These are phyloP conservation scores for Coemansia reversa DNA, from an alignment of 192 early-diverging fungal species.

Conservation along the genomic window DNA sequence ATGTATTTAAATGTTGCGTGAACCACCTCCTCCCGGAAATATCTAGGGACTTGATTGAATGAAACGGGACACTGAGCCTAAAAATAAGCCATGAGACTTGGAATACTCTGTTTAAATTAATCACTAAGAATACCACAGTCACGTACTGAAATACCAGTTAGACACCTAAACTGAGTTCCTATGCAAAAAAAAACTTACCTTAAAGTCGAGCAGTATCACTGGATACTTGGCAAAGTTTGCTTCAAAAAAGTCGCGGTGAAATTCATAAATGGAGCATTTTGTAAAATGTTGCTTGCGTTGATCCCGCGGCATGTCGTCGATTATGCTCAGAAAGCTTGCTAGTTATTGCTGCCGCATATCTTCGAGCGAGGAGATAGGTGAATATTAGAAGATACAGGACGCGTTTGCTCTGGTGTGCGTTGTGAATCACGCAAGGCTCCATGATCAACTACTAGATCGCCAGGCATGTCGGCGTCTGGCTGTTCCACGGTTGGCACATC, in stretches of 20 bases:
- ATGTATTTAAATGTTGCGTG: background rate
- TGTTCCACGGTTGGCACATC: too few relatives aligned
- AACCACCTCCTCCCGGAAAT: background rate
- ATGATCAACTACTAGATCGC: too few relatives aligned
- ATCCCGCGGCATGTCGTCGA: background rate
- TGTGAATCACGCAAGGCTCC: too few relatives aligned
- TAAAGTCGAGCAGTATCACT: slow-evolving; percentile 5
- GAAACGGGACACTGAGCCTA: background rate
- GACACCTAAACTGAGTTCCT: too few relatives aligned
- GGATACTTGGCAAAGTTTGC: slow-evolving; percentile 12
- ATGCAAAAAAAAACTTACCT: slow-evolving; percentile 3
- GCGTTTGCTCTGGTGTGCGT: too few relatives aligned
- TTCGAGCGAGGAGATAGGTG: background rate
- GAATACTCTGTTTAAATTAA: too few relatives aligned
- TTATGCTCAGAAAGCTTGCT: slow-evolving; percentile 3
- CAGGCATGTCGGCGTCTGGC: too few relatives aligned
- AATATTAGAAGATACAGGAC: too few relatives aligned
- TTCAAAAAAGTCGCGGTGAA: slow-evolving; percentile 4
- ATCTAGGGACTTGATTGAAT: background rate
- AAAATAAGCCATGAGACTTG: background rate
- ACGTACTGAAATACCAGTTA: too few relatives aligned
- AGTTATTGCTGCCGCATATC: background rate
- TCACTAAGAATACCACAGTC: background rate
- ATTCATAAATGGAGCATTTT: background rate
- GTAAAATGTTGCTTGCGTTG: background rate